phyloP scores from a whole-genome alignment of 202 grass and related monocot genomes.

The Hordeum pubiflorum region DNA sequence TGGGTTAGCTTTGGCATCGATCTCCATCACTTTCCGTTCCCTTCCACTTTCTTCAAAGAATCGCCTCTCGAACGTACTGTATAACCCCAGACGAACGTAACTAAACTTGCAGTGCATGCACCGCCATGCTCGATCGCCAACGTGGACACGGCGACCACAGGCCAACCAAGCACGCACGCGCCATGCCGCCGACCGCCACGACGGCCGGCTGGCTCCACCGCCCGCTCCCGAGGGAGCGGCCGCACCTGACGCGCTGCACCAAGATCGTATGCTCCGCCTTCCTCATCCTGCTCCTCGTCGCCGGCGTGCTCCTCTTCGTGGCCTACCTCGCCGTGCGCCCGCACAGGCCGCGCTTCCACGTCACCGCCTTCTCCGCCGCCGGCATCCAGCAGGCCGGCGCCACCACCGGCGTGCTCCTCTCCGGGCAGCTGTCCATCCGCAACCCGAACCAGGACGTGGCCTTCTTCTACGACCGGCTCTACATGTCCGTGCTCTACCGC shows the following conservation, averaged over 20 bases:
- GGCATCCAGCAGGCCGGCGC: constrained; percentile 9
- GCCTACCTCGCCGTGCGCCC: constrained; percentile 64
- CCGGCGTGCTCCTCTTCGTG: constrained; percentile 63
- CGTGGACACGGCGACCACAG: not conserved
- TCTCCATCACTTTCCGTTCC: not conserved
- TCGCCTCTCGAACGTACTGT: not conserved
- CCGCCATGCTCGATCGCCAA: not conserved
- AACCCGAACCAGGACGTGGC: constrained; percentile 67
- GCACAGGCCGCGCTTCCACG: constrained; percentile 77
- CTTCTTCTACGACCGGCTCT: constrained; percentile 55
- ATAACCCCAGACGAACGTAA: not conserved
- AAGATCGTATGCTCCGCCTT: constrained; percentile 62
- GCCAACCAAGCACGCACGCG: not conserved
- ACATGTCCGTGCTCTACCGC: constrained; percentile 48
- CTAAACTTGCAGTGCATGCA: not conserved
- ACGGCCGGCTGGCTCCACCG: not conserved
- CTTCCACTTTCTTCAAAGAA: constrained; percentile 30
- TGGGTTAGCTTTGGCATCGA: not conserved
- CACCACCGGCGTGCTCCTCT: constrained; percentile 21
- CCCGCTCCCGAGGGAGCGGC: constrained; percentile 12
- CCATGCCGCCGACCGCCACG: not conserved
- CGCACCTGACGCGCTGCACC: constrained; percentile 34
- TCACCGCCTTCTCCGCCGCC: constrained; percentile 46
- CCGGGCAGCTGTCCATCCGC: constrained; percentile 42
- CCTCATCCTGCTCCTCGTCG: constrained; percentile 39